Conservation (phyloP, 805 yeast species). For the Ogataea haglerorum region DNA sequence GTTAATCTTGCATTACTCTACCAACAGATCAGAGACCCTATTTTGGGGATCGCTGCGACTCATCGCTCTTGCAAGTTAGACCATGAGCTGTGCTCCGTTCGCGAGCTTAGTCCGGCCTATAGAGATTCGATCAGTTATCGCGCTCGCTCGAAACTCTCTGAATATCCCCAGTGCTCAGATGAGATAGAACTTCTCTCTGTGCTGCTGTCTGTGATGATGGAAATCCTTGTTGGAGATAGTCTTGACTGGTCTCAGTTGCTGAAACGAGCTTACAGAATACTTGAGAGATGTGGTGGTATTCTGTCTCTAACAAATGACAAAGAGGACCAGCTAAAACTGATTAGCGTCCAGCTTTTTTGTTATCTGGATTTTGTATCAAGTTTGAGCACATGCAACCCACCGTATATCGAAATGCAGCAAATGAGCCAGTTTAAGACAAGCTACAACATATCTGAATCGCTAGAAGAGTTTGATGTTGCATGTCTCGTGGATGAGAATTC, state of each 20-base stretch:
- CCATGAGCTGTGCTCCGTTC: background rate
- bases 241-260: slow-evolving; percentile 29
- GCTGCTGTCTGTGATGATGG: slow-evolving; percentile 25
- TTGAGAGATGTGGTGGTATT: slow-evolving; percentile 28
- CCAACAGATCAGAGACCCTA: slow-evolving; percentile 23
- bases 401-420: slow-evolving; percentile 20
- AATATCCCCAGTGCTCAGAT: slow-evolving; percentile 1
- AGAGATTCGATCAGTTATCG: slow-evolving; percentile 17
- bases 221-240: slow-evolving; percentile 28
- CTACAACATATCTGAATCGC: no score
- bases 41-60: slow-evolving; percentile 29
- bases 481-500: slow-evolving; percentile 1
- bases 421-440: background rate
- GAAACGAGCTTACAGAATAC: slow-evolving; percentile 23
- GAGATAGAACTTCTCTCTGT: slow-evolving; percentile 23
- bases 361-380: slow-evolving; percentile 31
- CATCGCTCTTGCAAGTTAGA: slow-evolving; percentile 18
- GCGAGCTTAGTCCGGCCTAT: slow-evolving; percentile 8
- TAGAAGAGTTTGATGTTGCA: background rate
- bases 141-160: slow-evolving; percentile 16
- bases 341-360: slow-evolving; percentile 30
- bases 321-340: slow-evolving; percentile 18
- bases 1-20: slow-evolving; percentile 24
- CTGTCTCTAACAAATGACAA: slow-evolving; percentile 10
- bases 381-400: slow-evolving; percentile 29